Base-by-base conservation (phyloP, 2,329 filamentous ascomycete species). In the Ascocoryne sarcoides region DNA sequence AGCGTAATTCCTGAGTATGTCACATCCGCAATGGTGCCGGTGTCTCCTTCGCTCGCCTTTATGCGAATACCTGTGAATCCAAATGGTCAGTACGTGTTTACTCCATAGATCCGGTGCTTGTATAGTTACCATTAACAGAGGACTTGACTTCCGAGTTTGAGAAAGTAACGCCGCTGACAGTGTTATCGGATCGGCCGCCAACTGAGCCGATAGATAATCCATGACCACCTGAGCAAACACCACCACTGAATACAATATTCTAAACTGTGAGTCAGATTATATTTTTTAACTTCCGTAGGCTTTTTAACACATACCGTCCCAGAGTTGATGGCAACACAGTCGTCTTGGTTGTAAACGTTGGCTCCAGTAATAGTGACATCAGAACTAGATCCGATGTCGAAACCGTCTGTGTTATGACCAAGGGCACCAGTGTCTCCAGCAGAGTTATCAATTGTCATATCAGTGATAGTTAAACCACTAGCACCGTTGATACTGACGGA, bases 151-250 rank as follows among this genome's bases (percentile, higher is more conserved):
- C 62, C 4, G 62, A 66, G 47, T 64, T 60, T 28, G 63, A 53
- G 47, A 79, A 70, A 14, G 61, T 62, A n/a, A 79, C 67, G 33
- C 63, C 67, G 19, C 66, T 54, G 36, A 79, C 74, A 5, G 53
- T 61, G 59, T 78, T 78, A 58, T 75, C 60, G 36, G 49, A 54
- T 32, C 72, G 69, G 10, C 69, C 70, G 32, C 73, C 73, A 75
- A 77, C 69, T 2, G 69, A 73, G 36, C 73, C 73, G 50, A 79
- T 73, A 39, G 69, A 71, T 12, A 79, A 60, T 36, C 73, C 74
- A 30, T 56, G 54, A 10, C 53, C 53, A 32, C 53, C 52, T 9
- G 50, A 54, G 30, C 53, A 56, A 10, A 45, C 32, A 16, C 51
- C 49, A 3, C 43, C 43, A 1, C 42, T 45, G 37, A 55, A 52